These are phyloP conservation scores for Groenewaldozyma auringiensis DNA, from an alignment of 1,139 yeast species.

Conservation along the genomic window DNA sequence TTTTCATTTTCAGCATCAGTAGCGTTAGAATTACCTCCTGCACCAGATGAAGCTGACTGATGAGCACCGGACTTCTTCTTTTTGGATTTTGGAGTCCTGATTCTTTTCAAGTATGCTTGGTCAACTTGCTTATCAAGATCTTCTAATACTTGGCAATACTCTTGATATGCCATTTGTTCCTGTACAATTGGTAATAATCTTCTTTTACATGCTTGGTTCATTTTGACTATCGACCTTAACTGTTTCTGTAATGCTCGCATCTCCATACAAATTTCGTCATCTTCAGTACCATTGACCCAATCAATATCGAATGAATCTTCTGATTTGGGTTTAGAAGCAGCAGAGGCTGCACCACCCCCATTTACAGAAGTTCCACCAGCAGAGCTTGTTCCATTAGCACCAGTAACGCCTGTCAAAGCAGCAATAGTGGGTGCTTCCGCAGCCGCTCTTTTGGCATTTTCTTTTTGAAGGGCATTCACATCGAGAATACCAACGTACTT, in stretches of 20 bases:
- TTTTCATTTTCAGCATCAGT: conserved; percentile 38
- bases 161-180: conserved; percentile 92
- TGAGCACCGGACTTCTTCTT: conserved; percentile 36
- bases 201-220: conserved; percentile 63
- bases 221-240: conserved; percentile 50
- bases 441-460: conserved; percentile 28
- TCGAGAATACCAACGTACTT: conserved; percentile 84
- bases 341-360: conserved; percentile 11
- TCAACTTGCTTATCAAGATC: conserved; percentile 95
- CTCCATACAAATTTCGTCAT: conserved; percentile 89
- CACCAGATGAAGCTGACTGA: conserved; percentile 19
- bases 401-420: no score
- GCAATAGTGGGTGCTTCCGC: conserved; percentile 14
- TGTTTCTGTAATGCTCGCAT: conserved; percentile 65
- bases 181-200: conserved; percentile 67
- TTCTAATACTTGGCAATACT: conserved; percentile 79
- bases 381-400: no score
- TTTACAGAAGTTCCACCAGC: conserved; percentile 1
- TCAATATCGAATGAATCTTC: conserved; percentile 41
- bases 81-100: conserved; percentile 75
- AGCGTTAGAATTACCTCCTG: conserved; percentile 21
- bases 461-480: conserved; percentile 31
- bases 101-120: conserved; percentile 80
- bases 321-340: conserved; percentile 11
- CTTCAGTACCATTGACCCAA: conserved; percentile 81